Evolutionary conservation across 306 rosid genomes (phyloP).

Genomic region (Quillaja saponaria): DNA sequence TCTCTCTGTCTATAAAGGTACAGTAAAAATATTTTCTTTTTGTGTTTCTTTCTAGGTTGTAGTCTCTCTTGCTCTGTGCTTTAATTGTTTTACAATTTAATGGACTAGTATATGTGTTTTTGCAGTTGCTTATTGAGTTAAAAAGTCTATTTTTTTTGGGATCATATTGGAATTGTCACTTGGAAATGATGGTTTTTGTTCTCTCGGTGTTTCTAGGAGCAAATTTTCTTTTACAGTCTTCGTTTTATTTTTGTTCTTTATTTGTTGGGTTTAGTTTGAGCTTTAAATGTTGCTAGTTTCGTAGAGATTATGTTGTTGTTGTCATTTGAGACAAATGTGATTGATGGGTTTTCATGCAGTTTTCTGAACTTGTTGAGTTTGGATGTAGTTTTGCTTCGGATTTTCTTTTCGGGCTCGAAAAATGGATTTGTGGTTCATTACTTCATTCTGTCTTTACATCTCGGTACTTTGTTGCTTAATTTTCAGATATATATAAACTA

Average conservation of each 20-base stretch:
- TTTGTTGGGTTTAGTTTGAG: conserved; percentile 10
- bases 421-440: conserved; percentile 56
- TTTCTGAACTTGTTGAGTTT: conserved; percentile 33
- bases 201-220: conserved; percentile 25
- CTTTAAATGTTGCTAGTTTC: conserved; percentile 28
- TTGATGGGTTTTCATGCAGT: conserved; percentile 41
- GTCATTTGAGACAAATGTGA: conserved; percentile 41
- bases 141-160: conserved; percentile 50
- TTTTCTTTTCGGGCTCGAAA: conserved; percentile 33
- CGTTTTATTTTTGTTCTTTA: neutral
- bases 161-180: conserved; percentile 55
- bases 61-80: conserved; percentile 22
- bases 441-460: conserved; percentile 26
- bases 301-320: conserved; percentile 33
- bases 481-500: neutral
- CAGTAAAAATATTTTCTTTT: conserved; percentile 12
- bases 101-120: conserved; percentile 39
- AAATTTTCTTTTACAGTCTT: neutral
- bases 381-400: conserved; percentile 21
- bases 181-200: conserved; percentile 30
- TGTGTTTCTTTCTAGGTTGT: neutral
- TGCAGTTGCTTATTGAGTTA: conserved; percentile 29
- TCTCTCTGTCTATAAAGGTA: conserved; percentile 52
- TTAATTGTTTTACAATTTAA: conserved; percentile 41
- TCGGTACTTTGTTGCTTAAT: conserved; percentile 1